Evolutionary conservation across 805 yeast genomes (phyloP), one percentile per base, ranked within the genome.

Genomic region (Spathaspora passalidarum): DNA sequence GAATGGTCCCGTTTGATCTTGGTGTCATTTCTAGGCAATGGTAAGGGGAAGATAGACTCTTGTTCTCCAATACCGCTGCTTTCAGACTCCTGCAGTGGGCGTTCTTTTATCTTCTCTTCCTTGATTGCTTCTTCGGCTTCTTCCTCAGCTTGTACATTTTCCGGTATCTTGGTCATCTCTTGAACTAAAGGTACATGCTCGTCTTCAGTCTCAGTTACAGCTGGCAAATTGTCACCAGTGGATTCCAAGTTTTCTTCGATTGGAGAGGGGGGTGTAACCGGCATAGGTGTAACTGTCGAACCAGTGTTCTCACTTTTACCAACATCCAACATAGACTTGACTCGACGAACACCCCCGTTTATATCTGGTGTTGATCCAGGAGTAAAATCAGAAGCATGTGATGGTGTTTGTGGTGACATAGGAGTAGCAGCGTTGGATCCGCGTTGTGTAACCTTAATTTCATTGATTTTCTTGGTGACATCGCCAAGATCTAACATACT

Each of bases 401-500:
- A 25, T 25, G 29, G 29, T 4, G 29, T 25, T 25, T 25, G 29
- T 4, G 29, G 29, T 7, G 29, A 25, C 29, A 25, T 25, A 10
- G 29, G 29, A 11, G 29, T 25, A 13, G 34, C 17, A n/a, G 14
- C n/a, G 14, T 13, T 13, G 4, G n/a, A 6, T 26, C 34, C 34
- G 3, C 7, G 34, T 10, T 2, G 13, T 29, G 34, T 3, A n/a
- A 6, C 9, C 25, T 29, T 29, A 29, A 29, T 29, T 29, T 29
- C 34, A 29, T 29, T 29, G 14, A 29, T 29, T 29, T 29, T 29
- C 16, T 29, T 36, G 20, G 38, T 18, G 13, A 20, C 21, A n/a
- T 45, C 57, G 3, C 49, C 55, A 44, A 69, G 53, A 49, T 70
- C 75, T 44, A 72, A 60, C 76, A 72, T 72, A 44, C 73, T 66